Percentiles rank a stretch among this genome's conserved stretches.
phyloP scores from a whole-genome alignment of 139 green algal genomes.

The Chlamydomonas sp. region DNA sequence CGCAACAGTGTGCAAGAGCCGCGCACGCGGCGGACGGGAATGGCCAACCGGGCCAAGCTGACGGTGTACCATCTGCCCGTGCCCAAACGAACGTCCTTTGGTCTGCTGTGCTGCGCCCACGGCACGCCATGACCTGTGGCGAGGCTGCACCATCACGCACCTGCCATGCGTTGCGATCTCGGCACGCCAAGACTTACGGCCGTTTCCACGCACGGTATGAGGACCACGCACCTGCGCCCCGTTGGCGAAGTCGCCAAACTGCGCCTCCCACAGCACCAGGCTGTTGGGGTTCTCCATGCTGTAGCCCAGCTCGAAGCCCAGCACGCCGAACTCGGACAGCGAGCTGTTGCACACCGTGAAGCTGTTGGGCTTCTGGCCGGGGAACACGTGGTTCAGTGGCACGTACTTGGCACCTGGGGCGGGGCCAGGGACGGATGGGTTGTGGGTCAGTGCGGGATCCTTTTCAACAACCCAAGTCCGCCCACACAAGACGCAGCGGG shows the following conservation, averaged over 20 bases:
- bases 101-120: no score
- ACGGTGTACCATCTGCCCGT: no score
- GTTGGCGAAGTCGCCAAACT: slow-evolving; percentile 99
- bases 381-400: slow-evolving; percentile 86
- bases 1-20: no score
- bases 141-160: no score
- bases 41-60: no score
- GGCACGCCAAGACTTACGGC: not conserved
- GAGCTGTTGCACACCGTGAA: slow-evolving; percentile 86
- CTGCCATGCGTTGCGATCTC: not conserved
- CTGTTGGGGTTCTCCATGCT: slow-evolving; percentile 96
- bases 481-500: no score
- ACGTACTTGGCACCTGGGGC: slow-evolving; percentile 69
- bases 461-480: no score
- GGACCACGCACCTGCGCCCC: slow-evolving; percentile 75
- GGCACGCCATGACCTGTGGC: no score
- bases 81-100: no score
- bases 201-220: not conserved
- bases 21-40: no score
- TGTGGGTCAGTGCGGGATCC: no score
- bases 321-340: slow-evolving; percentile 95
- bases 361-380: slow-evolving; percentile 72
- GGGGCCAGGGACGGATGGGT: not conserved
- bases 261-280: slow-evolving; percentile 96
- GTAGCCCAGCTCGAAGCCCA: slow-evolving; percentile 99